Base-by-base conservation (phyloP, 352 stramenopile genomes). In the Bremia lactucae region DNA sequence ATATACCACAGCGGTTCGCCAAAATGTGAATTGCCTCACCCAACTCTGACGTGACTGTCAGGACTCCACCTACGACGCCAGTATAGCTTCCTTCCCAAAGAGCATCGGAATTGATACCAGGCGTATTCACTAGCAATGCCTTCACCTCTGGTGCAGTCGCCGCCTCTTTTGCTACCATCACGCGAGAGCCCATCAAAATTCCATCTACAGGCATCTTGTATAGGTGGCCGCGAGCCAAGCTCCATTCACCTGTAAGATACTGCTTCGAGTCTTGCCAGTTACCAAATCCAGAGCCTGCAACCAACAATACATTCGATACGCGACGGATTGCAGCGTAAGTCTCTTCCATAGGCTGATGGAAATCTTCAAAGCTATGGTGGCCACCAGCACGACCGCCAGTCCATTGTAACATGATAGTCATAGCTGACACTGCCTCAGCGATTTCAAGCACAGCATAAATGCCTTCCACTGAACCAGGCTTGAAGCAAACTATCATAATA, bases 331-430 rank as follows among this genome's bases (percentile, higher is more conserved):
- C 76, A 8, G 61, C 74, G 56, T 93, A 93, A 38, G 72, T 76
- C 13, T 58, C 52, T 22, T 83, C 65, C 7, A 94, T 61, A 6
- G 83, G 78, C 24, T 71, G 37, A 59, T 93, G 83, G 45, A 94
- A 90, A 56, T 95, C 80, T 49, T 95, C 80, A 23, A 88, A 92
- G 46, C 75, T 90, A 65, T 94, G 80, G 58, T 93, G 83, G 9
- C 83, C 80, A 59, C 83, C 80, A 18, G 77, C 83, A 22, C 80
- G 80, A 29, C 80, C 78, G 7, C 77, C 81, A 28, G 83, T 93
- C 80, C 83, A 95, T 62, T 93, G 80, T 14, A 94, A 43, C 72
- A 94, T 88, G 29, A 94, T 59, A 22, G 68, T 70, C 72, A 92
- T 87, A 7, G 36, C 62, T 6, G 74, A 72, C 33, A 60, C 45